Conservation (phyloP, 2,329 filamentous ascomycete species). For the Clarireedia monteithiana region DNA sequence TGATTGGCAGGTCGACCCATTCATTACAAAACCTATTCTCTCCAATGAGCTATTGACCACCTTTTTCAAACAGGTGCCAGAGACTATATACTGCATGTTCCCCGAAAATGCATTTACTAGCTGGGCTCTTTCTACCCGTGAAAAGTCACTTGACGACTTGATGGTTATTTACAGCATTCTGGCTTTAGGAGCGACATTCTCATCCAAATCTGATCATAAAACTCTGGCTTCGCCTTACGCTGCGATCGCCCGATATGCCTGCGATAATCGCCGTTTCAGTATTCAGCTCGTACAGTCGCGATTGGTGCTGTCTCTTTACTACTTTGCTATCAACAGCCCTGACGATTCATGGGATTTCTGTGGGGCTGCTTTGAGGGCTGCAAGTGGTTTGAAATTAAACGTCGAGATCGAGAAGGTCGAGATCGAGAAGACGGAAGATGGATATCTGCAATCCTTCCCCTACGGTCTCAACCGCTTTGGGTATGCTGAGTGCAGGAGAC, state of each 20-base stretch:
- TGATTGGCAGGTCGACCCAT: conserved; percentile 40
- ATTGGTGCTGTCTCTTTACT: conserved; percentile 59
- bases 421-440: conserved; percentile 39
- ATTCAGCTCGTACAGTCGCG: conserved; percentile 61
- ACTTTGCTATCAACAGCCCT: conserved; percentile 52
- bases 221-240: conserved; percentile 40
- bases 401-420: conserved; percentile 54
- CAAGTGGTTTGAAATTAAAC: conserved; percentile 54
- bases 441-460: conserved; percentile 35
- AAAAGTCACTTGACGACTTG: conserved; percentile 45
- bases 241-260: conserved; percentile 50
- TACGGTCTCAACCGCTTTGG: conserved; percentile 50
- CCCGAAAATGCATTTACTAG: conserved; percentile 43
- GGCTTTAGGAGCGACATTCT: conserved; percentile 48
- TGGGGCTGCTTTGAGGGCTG: conserved; percentile 52
- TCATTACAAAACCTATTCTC: conserved; percentile 38
- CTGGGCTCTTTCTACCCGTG: conserved; percentile 41
- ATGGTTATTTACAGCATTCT: conserved; percentile 55
- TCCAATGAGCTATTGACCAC: conserved; percentile 44
- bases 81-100: conserved; percentile 47
- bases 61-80: conserved; percentile 51
- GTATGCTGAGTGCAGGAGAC: conserved; percentile 57
- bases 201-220: conserved; percentile 36
- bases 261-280: conserved; percentile 43
- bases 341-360: conserved; percentile 56